Conservation (phyloP, 108 stramenopile species). For the Nannochloropsis oceanica region DNA sequence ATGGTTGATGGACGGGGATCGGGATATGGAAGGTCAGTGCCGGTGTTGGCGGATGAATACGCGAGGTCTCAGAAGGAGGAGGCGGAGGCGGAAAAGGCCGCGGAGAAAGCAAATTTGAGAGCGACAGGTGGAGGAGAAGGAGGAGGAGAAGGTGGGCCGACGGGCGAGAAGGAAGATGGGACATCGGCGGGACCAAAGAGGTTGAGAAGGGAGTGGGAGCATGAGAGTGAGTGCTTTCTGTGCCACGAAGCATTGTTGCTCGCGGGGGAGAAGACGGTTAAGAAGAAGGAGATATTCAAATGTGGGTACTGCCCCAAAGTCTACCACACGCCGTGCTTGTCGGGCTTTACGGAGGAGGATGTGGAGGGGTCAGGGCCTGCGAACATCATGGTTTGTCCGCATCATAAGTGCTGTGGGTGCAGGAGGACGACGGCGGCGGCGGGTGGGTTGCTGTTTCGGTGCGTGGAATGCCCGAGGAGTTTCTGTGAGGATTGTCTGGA, state of each 20-base stretch:
- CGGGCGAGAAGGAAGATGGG: neutral
- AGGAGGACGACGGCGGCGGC: slow-evolving; percentile 40
- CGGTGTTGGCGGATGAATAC: neutral
- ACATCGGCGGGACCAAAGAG: neutral
- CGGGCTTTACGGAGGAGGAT: neutral
- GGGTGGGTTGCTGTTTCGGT: slow-evolving; percentile 69
- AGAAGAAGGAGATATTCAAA: neutral
- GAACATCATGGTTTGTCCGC: slow-evolving; percentile 47
- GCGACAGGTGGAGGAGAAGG: neutral
- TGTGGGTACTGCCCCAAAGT: slow-evolving; percentile 8
- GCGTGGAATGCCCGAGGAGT: slow-evolving; percentile 48
- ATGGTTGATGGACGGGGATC: slow-evolving; percentile 16
- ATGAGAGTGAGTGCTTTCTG: neutral
- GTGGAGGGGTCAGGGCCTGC: neutral
- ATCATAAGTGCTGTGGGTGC: slow-evolving; percentile 58
- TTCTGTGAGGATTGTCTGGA: slow-evolving; percentile 72
- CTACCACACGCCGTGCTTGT: slow-evolving; percentile 7
- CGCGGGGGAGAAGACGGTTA: neutral
- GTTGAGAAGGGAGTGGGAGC: neutral
- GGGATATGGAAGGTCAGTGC: slow-evolving; percentile 9
- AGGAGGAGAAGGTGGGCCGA: neutral
- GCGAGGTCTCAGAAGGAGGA: neutral
- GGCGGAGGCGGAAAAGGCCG: neutral
- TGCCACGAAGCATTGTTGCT: neutral
- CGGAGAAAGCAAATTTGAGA: neutral